Percentiles rank a stretch among this genome's conserved stretches.
phyloP scores from a whole-genome alignment of 2,329 filamentous ascomycete genomes.

The Botrytis fabae region DNA sequence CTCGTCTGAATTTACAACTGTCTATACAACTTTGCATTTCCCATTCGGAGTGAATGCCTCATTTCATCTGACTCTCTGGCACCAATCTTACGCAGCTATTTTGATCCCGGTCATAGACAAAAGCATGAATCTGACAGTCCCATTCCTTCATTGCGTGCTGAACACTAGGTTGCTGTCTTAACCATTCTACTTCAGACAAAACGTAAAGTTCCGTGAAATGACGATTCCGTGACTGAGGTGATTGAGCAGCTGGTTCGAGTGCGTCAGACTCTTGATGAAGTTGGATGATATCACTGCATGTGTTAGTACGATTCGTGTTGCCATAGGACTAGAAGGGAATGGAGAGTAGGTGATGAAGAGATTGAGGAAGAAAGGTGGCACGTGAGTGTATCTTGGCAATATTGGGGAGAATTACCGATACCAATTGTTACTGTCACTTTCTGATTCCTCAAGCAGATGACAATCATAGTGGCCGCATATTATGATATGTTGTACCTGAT shows the following conservation, averaged over 20 bases:
- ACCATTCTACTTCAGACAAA: slow-evolving; percentile 53
- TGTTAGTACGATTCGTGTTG: background rate
- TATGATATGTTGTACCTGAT: slow-evolving; percentile 55
- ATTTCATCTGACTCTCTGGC: slow-evolving; percentile 36
- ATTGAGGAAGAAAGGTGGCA: background rate
- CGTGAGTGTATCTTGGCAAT: background rate
- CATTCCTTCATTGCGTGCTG: slow-evolving; percentile 59
- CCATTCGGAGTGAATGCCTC: slow-evolving; percentile 28
- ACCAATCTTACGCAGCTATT: slow-evolving; percentile 56
- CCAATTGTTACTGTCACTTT: slow-evolving; percentile 53
- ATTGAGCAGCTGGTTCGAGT: slow-evolving; percentile 9
- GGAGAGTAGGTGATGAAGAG: background rate
- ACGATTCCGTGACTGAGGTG: slow-evolving; percentile 46
- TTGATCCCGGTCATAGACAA: slow-evolving; percentile 60
- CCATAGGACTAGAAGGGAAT: background rate
- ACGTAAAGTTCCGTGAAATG: slow-evolving; percentile 65
- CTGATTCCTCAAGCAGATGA: slow-evolving; percentile 50
- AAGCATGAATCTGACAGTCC: slow-evolving; percentile 60
- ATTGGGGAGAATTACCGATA: slow-evolving; percentile 47
- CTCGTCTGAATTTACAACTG: background rate
- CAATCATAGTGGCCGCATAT: slow-evolving; percentile 58
- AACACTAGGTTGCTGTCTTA: slow-evolving; percentile 59
- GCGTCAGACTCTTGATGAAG: slow-evolving; percentile 29
- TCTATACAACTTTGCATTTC: background rate
- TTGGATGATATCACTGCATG: slow-evolving; percentile 31